These are phyloP conservation scores for Limonium bicolor DNA, from an alignment of 148 eudicot species.

Conservation along the genomic window DNA sequence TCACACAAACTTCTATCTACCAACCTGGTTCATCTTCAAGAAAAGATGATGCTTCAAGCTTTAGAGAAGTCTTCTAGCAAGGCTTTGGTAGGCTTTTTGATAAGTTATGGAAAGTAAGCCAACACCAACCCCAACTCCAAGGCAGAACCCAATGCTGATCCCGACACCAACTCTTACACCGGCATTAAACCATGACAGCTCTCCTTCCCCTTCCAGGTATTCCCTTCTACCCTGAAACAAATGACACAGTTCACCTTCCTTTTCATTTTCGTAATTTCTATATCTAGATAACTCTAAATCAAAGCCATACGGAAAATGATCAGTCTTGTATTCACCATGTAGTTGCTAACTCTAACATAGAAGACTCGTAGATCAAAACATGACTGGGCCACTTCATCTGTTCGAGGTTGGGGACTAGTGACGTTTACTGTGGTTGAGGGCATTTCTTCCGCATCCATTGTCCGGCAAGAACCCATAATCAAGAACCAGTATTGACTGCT, in stretches of 20 bases:
- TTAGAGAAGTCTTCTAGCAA: no score
- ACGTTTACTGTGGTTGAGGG: conserved; percentile 28
- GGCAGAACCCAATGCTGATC: conserved; percentile 46
- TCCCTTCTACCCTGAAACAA: conserved; percentile 20
- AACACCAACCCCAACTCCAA: conserved; percentile 46
- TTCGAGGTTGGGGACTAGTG: conserved; percentile 20
- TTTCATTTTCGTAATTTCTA: conserved; percentile 22
- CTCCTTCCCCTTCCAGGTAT: conserved; percentile 51
- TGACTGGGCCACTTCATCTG: conserved; percentile 6
- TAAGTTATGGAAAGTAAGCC: no score
- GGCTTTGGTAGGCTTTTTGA: no score
- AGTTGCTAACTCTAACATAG: conserved; percentile 56
- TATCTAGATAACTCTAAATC: conserved; percentile 17
- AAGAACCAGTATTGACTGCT: no score
- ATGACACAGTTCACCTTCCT: conserved; percentile 20
- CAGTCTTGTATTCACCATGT: conserved; percentile 31
- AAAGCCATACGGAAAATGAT: no score
- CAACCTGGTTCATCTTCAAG: no score
- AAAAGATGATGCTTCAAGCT: no score
- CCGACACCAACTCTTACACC: conserved; percentile 55
- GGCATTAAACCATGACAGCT: conserved; percentile 45
- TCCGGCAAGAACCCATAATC: conserved; percentile 35
- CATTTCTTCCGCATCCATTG: conserved; percentile 15
- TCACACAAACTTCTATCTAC: no score
- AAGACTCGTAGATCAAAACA: conserved; percentile 66